These are phyloP conservation scores for Mycena leptocephala DNA, from an alignment of 768 basidiomycete genomes.

Conservation along the genomic window DNA sequence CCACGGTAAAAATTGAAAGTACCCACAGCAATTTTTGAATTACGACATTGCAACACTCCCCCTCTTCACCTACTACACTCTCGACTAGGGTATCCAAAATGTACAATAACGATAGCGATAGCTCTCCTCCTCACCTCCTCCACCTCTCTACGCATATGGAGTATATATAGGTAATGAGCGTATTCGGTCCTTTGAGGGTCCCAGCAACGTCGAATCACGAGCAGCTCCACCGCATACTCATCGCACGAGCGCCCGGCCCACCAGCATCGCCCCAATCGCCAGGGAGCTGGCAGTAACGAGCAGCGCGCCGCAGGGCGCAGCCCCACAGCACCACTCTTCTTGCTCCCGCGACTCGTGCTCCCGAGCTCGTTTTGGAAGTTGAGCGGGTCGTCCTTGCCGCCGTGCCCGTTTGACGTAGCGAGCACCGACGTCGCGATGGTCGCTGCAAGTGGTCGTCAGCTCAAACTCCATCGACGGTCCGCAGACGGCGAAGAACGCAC, in stretches of 20 bases:
- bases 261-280: slow-evolving; percentile 20
- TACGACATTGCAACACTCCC: no score
- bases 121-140: neutral
- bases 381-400: slow-evolving; percentile 8
- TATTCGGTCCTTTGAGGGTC: no score
- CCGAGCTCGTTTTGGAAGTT: slow-evolving; percentile 3
- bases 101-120: neutral
- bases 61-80: no score
- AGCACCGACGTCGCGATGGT: slow-evolving; percentile 70
- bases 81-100: neutral
- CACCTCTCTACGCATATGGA: neutral
- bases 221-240: neutral
- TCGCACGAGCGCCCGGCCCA: neutral
- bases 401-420: slow-evolving; percentile 64
- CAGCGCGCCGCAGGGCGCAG: slow-evolving; percentile 4
- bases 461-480: no score
- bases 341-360: slow-evolving; percentile 33
- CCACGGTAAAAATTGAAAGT: no score
- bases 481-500: neutral
- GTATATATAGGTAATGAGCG: neutral
- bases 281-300: neutral
- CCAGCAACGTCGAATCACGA: no score
- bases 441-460: slow-evolving; percentile 39
- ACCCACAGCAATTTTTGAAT: no score
- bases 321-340: neutral